Evolutionary conservation across 2,329 filamentous ascomycete genomes (phyloP).

Genomic region (Penicillium palitans): DNA sequence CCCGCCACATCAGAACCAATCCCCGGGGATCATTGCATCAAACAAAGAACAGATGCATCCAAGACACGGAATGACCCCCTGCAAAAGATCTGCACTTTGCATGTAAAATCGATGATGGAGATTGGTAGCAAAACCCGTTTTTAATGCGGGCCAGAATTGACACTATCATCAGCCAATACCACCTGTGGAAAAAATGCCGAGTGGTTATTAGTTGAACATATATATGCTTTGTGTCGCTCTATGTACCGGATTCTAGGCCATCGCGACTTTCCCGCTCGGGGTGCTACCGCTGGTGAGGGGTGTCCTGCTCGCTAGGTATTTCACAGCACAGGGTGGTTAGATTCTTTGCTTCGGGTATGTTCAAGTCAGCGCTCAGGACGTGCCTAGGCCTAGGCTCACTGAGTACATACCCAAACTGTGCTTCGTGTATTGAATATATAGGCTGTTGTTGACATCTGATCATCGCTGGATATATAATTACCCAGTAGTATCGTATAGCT

Average conservation of each 20-base stretch:
- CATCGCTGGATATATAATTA: neutral
- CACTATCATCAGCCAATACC: neutral
- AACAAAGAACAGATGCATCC: slow-evolving; percentile 4
- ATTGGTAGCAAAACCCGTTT: slow-evolving; percentile 5
- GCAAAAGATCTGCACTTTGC: slow-evolving; percentile 7
- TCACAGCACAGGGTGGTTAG: neutral
- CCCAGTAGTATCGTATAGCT: neutral
- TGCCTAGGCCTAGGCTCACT: neutral
- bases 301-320: neutral
- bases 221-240: neutral
- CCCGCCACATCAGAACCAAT: neutral
- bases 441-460: neutral
- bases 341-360: too few relatives aligned
- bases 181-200: neutral
- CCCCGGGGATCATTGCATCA: neutral
- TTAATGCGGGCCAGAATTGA: neutral
- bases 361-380: too few relatives aligned
- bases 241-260: neutral
- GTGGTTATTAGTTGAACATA: neutral
- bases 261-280: neutral
- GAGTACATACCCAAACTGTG: neutral
- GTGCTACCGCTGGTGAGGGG: neutral
- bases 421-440: neutral
- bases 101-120: slow-evolving; percentile 3
- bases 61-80: slow-evolving; percentile 8